A percentile compares a stretch with the other conserved stretches of the same genome.
Conservation (phyloP, 352 stramenopile genomes). For the Pythium aphanidermatum region DNA sequence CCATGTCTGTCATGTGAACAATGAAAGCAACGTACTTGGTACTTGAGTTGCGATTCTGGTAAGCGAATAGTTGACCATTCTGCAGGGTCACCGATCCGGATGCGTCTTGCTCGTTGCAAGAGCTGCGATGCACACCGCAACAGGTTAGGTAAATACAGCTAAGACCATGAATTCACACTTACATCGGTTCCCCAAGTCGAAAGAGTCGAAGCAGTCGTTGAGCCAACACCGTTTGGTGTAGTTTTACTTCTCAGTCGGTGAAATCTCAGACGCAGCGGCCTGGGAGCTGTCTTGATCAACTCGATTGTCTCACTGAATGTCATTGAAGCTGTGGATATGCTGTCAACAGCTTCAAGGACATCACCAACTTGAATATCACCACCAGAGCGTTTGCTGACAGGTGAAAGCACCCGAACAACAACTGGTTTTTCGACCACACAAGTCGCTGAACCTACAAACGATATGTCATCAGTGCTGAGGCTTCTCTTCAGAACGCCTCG, state of each 20-base stretch:
- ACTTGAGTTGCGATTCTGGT: slow-evolving; percentile 57
- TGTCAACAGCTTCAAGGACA: slow-evolving; percentile 65
- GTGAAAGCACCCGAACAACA: slow-evolving; percentile 19
- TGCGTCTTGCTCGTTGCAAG: slow-evolving; percentile 46
- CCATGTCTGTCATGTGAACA: not conserved
- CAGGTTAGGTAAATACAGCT: not conserved
- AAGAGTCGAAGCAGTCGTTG: too few relatives aligned
- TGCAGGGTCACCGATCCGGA: slow-evolving; percentile 64
- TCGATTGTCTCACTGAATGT: slow-evolving; percentile 46
- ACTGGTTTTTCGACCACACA: slow-evolving; percentile 56
- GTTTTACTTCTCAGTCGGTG: slow-evolving; percentile 19
- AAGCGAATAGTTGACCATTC: slow-evolving; percentile 56
- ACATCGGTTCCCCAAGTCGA: slow-evolving; percentile 20
- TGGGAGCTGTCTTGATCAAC: slow-evolving; percentile 44
- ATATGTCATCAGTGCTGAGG: slow-evolving; percentile 54
- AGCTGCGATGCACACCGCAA: slow-evolving; percentile 56
- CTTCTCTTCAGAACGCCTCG: slow-evolving; percentile 33
- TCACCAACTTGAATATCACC: slow-evolving; percentile 43
- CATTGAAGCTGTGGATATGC: slow-evolving; percentile 65
- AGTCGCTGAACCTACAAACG: slow-evolving; percentile 22
- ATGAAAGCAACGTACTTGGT: slow-evolving; percentile 34
- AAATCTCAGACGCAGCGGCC: slow-evolving; percentile 66
- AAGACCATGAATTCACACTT: slow-evolving; percentile 3
- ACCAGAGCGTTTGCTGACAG: slow-evolving; percentile 9
- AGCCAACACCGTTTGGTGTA: slow-evolving; percentile 14